A percentile compares a stretch with the other conserved stretches of the same genome.
Conservation (phyloP, 2,329 filamentous ascomycete species). For the Fusarium sp. region DNA sequence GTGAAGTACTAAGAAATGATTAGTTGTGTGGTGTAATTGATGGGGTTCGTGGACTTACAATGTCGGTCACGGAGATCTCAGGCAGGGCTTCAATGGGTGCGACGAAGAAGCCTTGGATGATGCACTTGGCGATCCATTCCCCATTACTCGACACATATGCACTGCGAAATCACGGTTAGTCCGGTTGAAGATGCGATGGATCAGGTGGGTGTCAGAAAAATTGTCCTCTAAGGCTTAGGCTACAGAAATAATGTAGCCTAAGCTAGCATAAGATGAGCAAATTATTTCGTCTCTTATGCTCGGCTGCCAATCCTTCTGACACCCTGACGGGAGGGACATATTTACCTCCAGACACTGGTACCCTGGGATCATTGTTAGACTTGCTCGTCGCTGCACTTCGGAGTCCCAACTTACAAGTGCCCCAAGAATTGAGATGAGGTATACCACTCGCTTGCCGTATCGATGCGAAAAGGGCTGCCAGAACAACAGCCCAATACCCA, state of each 20-base stretch:
- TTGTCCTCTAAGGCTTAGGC: too few relatives aligned
- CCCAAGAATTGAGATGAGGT: constrained; percentile 53
- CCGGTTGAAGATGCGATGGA: accelerated
- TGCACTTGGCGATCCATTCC: constrained; percentile 60
- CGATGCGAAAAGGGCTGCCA: constrained; percentile 62
- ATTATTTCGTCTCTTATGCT: too few relatives aligned
- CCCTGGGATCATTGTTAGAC: constrained; percentile 12
- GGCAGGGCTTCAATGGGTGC: constrained; percentile 61
- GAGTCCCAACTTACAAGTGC: constrained; percentile 40
- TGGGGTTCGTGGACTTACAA: constrained; percentile 40
- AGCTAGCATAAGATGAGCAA: too few relatives aligned
- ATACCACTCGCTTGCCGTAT: constrained; percentile 56
- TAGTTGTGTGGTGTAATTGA: accelerated
- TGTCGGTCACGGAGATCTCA: constrained; percentile 58
- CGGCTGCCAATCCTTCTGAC: too few relatives aligned
- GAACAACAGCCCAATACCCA: constrained; percentile 59
- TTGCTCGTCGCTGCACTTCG: accelerated
- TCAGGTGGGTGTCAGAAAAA: too few relatives aligned
- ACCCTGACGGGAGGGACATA: accelerated
- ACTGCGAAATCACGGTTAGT: constrained; percentile 14
- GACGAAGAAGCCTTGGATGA: constrained; percentile 58
- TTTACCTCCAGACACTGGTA: constrained; percentile 44
- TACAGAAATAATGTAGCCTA: too few relatives aligned
- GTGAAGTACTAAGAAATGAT: constrained; percentile 48
- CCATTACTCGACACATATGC: constrained; percentile 54